Conservation (phyloP, 2,329 filamentous ascomycete genomes). For the Microcyclosporella mali region DNA sequence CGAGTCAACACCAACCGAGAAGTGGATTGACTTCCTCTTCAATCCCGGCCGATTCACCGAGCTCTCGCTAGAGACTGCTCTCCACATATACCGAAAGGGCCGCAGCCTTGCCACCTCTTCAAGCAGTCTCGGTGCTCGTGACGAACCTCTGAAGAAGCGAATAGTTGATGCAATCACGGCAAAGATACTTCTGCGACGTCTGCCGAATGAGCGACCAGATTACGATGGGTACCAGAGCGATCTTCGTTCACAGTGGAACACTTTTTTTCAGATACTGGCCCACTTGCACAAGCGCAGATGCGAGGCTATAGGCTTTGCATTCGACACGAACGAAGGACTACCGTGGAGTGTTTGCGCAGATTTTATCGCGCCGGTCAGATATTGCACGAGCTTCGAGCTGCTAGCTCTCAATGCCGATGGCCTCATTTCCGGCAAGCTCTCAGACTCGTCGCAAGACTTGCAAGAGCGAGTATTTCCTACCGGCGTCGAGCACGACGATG, state of each 20-base stretch:
- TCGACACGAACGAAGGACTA: constrained; percentile 64
- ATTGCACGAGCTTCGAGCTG: constrained; percentile 71
- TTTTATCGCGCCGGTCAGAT: constrained; percentile 68
- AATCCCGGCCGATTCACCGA: constrained; percentile 75
- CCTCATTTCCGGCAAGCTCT: constrained; percentile 23
- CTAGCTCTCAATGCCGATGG: constrained; percentile 58
- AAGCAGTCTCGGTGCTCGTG: constrained; percentile 38
- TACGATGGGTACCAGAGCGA: constrained; percentile 68
- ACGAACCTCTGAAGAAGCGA: constrained; percentile 64
- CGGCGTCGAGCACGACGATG: too few species aligned
- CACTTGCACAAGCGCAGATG: constrained; percentile 82
- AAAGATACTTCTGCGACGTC: constrained; percentile 59
- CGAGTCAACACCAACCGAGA: constrained; percentile 48
- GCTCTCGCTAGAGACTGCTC: constrained; percentile 73
- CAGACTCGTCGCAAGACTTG: constrained; percentile 28
- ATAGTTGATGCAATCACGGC: constrained; percentile 66
- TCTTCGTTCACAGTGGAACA: constrained; percentile 78
- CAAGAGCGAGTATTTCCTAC: constrained; percentile 16
- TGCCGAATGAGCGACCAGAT: constrained; percentile 60
- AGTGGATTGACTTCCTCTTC: constrained; percentile 80
- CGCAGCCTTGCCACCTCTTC: constrained; percentile 36
- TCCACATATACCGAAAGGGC: constrained; percentile 72
- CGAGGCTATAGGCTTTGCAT: constrained; percentile 70
- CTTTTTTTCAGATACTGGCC: constrained; percentile 77
- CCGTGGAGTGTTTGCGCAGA: constrained; percentile 83